Conservation (phyloP, 768 basidiomycete genomes). For the Tricholoma furcatifolium region DNA sequence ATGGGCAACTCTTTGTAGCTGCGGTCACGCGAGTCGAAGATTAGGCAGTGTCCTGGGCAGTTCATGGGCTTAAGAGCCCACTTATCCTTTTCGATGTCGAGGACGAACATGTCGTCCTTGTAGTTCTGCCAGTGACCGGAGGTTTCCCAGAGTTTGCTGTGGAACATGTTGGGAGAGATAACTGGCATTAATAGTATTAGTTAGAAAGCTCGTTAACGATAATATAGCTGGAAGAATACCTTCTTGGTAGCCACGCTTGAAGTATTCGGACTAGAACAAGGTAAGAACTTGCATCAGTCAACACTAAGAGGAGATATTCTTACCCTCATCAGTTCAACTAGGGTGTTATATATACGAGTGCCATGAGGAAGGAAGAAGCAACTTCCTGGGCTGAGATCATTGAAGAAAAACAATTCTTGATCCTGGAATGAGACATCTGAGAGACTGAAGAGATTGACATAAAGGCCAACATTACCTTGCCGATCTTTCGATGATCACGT, state of each 20-base stretch:
- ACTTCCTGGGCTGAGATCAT: slow-evolving; percentile 92
- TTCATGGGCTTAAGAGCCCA: slow-evolving; percentile 99
- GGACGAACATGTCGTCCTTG: slow-evolving; percentile 95
- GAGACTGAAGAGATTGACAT: slow-evolving; percentile 3
- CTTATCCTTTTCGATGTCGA: slow-evolving; percentile 93
- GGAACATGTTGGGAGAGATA: slow-evolving; percentile 97
- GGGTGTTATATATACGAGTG: slow-evolving; percentile 92
- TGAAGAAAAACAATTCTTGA: slow-evolving; percentile 99
- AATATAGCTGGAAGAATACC: slow-evolving; percentile 38
- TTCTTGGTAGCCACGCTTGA: slow-evolving; percentile 94
- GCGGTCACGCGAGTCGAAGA: slow-evolving; percentile 93
- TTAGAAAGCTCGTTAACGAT: background rate
- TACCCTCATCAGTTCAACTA: slow-evolving; percentile 89
- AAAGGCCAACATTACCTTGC: slow-evolving; percentile 47
- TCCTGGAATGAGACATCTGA: slow-evolving; percentile 44
- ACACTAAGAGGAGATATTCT: slow-evolving; percentile 24
- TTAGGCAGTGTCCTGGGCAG: slow-evolving; percentile 94
- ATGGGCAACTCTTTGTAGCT: slow-evolving; percentile 95
- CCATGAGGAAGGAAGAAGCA: slow-evolving; percentile 98
- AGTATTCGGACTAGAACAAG: slow-evolving; percentile 73
- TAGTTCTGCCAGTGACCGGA: slow-evolving; percentile 99
- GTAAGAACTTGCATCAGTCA: background rate
- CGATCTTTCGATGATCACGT: slow-evolving; percentile 95
- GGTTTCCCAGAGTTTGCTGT: slow-evolving; percentile 95
- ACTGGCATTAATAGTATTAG: slow-evolving; percentile 43